A percentile compares a stretch with the other conserved stretches of the same genome.
phyloP scores from a whole-genome alignment of 768 basidiomycete species.

The Suillus bovinus region DNA sequence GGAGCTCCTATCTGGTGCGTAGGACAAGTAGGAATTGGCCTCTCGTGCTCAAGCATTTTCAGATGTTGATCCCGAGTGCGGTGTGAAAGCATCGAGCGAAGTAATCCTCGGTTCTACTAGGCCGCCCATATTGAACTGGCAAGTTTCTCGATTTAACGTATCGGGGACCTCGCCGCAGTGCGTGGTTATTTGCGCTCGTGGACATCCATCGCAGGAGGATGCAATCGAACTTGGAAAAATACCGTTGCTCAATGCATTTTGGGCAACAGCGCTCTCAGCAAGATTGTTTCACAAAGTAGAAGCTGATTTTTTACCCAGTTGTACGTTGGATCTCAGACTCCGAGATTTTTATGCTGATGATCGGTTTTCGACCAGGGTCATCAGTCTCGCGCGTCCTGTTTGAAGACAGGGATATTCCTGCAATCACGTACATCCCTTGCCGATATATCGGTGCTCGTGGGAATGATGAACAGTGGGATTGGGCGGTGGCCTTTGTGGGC shows the following conservation, averaged over 20 bases:
- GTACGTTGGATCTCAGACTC: neutral
- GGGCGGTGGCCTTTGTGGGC: constrained; percentile 30
- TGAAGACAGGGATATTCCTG: constrained; percentile 22
- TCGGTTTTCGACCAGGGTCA: neutral
- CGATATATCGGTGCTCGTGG: constrained; percentile 22
- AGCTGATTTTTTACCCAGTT: neutral
- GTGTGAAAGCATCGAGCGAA: neutral
- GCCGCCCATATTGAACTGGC: constrained; percentile 40
- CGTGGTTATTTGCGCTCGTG: constrained; percentile 45
- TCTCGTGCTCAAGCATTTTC: neutral
- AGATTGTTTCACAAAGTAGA: constrained; percentile 3
- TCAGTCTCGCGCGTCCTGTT: constrained; percentile 16
- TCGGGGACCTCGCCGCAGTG: constrained; percentile 36
- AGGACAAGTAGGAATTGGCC: neutral
- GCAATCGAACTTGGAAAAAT: neutral
- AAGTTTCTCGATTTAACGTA: constrained; percentile 46
- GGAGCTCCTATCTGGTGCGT: constrained; percentile 41
- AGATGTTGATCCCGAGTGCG: neutral
- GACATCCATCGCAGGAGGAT: constrained; percentile 10
- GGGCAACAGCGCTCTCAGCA: neutral
- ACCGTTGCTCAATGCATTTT: neutral
- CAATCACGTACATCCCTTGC: constrained; percentile 27
- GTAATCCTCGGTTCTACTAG: constrained; percentile 12
- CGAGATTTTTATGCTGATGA: neutral
- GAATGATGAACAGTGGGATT: constrained; percentile 25